These are phyloP conservation scores for Orbilia oligospora DNA, from an alignment of 2,329 filamentous ascomycete genomes.

Conservation along the genomic window DNA sequence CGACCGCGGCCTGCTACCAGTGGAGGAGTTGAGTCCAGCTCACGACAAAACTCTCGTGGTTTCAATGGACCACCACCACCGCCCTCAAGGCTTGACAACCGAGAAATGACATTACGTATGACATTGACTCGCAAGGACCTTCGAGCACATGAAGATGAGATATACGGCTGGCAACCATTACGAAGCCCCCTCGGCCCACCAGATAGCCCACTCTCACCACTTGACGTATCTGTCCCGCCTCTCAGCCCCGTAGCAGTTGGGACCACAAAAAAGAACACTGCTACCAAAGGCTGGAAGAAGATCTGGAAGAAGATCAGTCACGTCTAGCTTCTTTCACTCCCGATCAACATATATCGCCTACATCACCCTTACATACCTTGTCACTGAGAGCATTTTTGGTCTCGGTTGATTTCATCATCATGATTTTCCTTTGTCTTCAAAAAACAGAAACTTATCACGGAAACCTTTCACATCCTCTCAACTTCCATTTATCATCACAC, in stretches of 20 bases:
- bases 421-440: conserved; percentile 59
- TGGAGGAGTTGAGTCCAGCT: conserved; percentile 48
- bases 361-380: conserved; percentile 21
- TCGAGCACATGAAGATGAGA: conserved; percentile 79
- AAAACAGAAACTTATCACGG: conserved; percentile 16
- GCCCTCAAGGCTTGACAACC: conserved; percentile 67
- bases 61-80: conserved; percentile 21
- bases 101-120: conserved; percentile 97
- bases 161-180: conserved; percentile 76
- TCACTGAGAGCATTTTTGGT: conserved; percentile 3
- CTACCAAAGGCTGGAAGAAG: conserved; percentile 55
- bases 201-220: conserved; percentile 42
- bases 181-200: conserved; percentile 42
- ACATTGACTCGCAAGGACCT: conserved; percentile 92
- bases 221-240: conserved; percentile 6
- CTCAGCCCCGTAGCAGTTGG: conserved; percentile 26
- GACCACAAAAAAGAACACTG: conserved; percentile 33
- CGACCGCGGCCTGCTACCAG: conserved; percentile 57
- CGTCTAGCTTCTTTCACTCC: conserved; percentile 14
- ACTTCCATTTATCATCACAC: conserved; percentile 22
- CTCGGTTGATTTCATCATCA: conserved; percentile 15
- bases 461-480: conserved; percentile 14
- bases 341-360: conserved; percentile 38
- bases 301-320: conserved; percentile 60
- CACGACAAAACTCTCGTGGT: conserved; percentile 32